Evolutionary conservation across 2,329 filamentous ascomycete genomes (phyloP), one percentile per base, ranked within the genome.

Genomic region (Sarocladium strictum): DNA sequence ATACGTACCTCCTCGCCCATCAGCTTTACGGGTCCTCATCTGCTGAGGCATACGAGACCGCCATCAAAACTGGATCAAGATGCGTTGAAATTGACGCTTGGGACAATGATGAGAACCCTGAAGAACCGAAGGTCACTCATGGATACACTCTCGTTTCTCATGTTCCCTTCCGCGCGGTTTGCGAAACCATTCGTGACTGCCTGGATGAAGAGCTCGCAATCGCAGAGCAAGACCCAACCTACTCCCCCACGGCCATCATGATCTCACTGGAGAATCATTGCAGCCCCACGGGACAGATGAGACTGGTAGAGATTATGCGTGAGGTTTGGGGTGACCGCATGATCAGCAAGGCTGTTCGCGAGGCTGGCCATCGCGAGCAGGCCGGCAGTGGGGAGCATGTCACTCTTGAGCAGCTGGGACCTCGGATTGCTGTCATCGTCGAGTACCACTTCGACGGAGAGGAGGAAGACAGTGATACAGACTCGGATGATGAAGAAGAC

Each of bases 31-130:
- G 86, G 3, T 72, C 72, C 21, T 86, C 83, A 1, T 81, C 79
- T 2, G 82, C 83, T 7, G 71, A 75, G 3, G 85, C 83, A 0
- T 89, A 89, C 63, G 76, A 84, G 61, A 81, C 75, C 5, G 82
- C 83, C 0, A 70, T 89, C 15, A 72, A 69, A 27, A 80, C 83
- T 0, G 86, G 85, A 1, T 83, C 84, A 2, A 75, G 86, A 6
- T 89, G 86, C 61, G 84, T 89, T 35, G 86, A 89, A 68, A 89
- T 89, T 54, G 85, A 89, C 62, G 86, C 83, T 1, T 89, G 85
- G 86, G 84, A 89, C 61, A 76, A 85, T 49, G 72, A 78, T 35
- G 78, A 83, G 9, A 66, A 86, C 60, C 69, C 69, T 37, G 75
- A 82, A 10, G 85, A 87, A 64, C 85, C 84, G 3, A 87, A 86